phyloP scores from a whole-genome alignment of 2,329 filamentous ascomycete species.

The Microascus cirrosus region DNA sequence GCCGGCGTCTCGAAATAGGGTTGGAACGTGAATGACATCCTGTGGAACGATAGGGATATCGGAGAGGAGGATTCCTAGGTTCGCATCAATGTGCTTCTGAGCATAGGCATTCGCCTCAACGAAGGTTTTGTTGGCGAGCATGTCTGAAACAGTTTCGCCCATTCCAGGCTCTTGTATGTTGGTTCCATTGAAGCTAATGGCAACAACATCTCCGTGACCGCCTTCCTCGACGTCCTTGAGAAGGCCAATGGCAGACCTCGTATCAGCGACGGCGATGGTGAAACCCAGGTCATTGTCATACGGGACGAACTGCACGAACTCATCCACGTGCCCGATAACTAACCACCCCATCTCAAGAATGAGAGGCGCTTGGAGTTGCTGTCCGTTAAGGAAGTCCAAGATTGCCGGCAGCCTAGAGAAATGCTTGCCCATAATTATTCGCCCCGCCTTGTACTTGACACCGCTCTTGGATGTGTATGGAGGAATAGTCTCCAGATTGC shows the following conservation, averaged over 20 bases:
- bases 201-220: conserved; percentile 13
- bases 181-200: not conserved
- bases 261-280: conserved; percentile 13
- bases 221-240: conserved; percentile 10
- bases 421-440: conserved; percentile 10
- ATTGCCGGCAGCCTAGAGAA: conserved; percentile 8
- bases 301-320: conserved; percentile 20
- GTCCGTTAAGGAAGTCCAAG: conserved; percentile 14
- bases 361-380: conserved; percentile 17
- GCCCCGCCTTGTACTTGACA: conserved; percentile 6
- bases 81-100: conserved; percentile 11
- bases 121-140: not conserved
- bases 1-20: conserved; percentile 8
- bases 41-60: conserved; percentile 13
- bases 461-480: conserved; percentile 12
- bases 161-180: not conserved
- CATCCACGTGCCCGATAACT: conserved; percentile 19
- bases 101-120: conserved; percentile 7
- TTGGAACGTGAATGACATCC: conserved; percentile 13
- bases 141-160: not conserved
- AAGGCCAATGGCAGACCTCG: conserved; percentile 12
- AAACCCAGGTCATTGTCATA: conserved; percentile 9
- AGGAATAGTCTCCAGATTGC: conserved; percentile 26
- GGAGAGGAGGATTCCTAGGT: conserved; percentile 11
- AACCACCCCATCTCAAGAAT: conserved; percentile 20